Evolutionary conservation across 1,284 basidiomycete species (phyloP), one percentile per base, ranked within the genome.

Genomic region (Phaffia rhodozyma): DNA sequence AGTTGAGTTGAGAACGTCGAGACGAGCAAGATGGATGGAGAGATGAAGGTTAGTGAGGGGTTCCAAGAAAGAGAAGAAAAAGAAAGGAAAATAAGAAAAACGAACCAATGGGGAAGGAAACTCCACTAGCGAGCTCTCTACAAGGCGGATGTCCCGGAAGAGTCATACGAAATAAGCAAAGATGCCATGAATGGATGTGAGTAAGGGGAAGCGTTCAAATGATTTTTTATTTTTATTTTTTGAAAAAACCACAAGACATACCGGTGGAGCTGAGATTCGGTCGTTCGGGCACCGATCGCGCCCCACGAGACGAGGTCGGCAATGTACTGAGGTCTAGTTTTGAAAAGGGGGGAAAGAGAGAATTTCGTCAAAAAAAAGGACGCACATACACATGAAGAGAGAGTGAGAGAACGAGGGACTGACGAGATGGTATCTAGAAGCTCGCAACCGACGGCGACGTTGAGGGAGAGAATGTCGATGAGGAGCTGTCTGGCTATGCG

Each of bases 291-390:
- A 51, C 94, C 94, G 68, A 98, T 97, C 3, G 94, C 94, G 62
- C 94, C 94, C 94, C 94, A 98, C 2, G 88, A 85, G 60, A 97
- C 90, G 29, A 97, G 79, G 77, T 98, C 96, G 32, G 93, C 91
- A 20, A 91, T 96, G 79, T 91, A 98, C 74, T 97, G 92, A 2
- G 92, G 92, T 32, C 84, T 83, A 68, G n/a, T n/a, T n/a, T n/a
- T n/a, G n/a, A n/a, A n/a, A n/a, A n/a, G n/a, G n/a, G n/a, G n/a
- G n/a, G n/a, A n/a, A n/a, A n/a, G n/a, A n/a, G n/a, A n/a, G 89
- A 89, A 16, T 34, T 34, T 5, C 9, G 87, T 88, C 72, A 91
- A 76, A 56, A 72, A 74, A 0, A 70, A 75, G 5, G 76, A 71
- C 7, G 75, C 75, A 20, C 77, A 67, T 34, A 77, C 76, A 48